Evolutionary conservation across 345 rosid species (phyloP).

Genomic region (Camelina neglecta): DNA sequence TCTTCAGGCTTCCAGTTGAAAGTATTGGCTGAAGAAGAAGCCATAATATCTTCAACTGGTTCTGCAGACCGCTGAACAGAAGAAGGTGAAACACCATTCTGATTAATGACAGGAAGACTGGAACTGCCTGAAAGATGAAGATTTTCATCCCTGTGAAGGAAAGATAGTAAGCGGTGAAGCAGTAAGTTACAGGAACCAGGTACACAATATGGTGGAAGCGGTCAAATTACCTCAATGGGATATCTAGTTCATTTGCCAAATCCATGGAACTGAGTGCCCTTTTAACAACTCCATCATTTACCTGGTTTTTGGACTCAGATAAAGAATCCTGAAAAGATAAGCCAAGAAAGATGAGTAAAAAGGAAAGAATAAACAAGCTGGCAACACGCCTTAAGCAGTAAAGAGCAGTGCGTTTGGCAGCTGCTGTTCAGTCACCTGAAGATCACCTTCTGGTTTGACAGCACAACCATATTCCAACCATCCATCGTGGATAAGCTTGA

Average conservation of each 20-base stretch:
- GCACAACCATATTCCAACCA: conserved; percentile 60
- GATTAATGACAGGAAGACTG: conserved; percentile 44
- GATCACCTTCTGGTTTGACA: conserved; percentile 47
- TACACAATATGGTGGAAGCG: conserved; percentile 11
- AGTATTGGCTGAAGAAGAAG: conserved; percentile 51
- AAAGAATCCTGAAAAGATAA: conserved; percentile 54
- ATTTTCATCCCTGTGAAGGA: conserved; percentile 57
- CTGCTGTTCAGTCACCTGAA: conserved; percentile 51
- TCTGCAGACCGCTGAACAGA: conserved; percentile 42
- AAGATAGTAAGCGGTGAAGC: conserved; percentile 20
- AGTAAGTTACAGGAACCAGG: conserved; percentile 32
- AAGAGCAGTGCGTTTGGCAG: background rate
- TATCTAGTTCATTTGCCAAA: conserved; percentile 43
- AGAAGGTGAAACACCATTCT: conserved; percentile 49
- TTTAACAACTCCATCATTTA: conserved; percentile 61
- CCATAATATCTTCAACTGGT: conserved; percentile 38
- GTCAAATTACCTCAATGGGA: conserved; percentile 56
- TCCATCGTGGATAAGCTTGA: conserved; percentile 70
- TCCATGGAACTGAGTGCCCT: conserved; percentile 48
- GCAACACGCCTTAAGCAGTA: conserved; percentile 29
- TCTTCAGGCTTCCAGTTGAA: conserved; percentile 64
- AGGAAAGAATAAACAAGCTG: conserved; percentile 17
- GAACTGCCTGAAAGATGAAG: conserved; percentile 49
- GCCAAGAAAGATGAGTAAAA: conserved; percentile 13
- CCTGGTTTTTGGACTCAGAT: conserved; percentile 60